Percentiles rank a stretch among this genome's conserved stretches.
Evolutionary conservation across 441 rosid species (phyloP).

Genomic region (Pelargonium myrrhifolium): DNA sequence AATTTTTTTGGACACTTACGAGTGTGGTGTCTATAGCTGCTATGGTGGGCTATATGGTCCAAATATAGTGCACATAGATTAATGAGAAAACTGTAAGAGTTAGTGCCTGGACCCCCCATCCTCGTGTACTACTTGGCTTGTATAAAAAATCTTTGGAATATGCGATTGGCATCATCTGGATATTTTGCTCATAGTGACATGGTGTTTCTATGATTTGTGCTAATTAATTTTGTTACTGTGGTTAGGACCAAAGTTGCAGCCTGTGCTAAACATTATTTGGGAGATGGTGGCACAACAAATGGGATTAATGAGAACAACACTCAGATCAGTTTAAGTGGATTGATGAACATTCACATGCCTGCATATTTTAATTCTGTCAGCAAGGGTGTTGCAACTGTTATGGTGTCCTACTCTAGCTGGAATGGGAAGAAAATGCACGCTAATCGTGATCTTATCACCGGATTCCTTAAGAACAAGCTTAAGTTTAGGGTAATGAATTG

Average conservation of each 20-base stretch:
- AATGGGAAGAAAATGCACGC: constrained; percentile 72
- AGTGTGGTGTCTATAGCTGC: background rate
- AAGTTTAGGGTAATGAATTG: constrained; percentile 46
- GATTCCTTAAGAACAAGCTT: constrained; percentile 51
- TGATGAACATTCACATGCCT: constrained; percentile 56
- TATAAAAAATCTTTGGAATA: too few relatives aligned
- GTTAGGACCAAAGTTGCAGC: constrained; percentile 62
- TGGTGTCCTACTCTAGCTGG: constrained; percentile 74
- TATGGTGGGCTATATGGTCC: background rate
- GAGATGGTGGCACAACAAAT: constrained; percentile 62
- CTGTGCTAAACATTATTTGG: constrained; percentile 62
- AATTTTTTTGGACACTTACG: too few relatives aligned
- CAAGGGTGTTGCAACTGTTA: constrained; percentile 56
- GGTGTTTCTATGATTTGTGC: too few relatives aligned
- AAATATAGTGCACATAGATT: background rate
- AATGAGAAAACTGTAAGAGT: background rate
- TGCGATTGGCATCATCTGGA: background rate
- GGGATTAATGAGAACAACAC: constrained; percentile 62
- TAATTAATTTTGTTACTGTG: constrained; percentile 25
- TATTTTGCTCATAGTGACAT: too few relatives aligned
- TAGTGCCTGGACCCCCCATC: background rate
- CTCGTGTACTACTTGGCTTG: background rate
- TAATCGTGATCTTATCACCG: constrained; percentile 43
- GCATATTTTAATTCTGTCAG: constrained; percentile 51
- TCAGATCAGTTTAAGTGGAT: constrained; percentile 37